A percentile compares a stretch with the other conserved stretches of the same genome.
Evolutionary conservation across 129 eudicot species (phyloP).

Genomic region (Helianthus tuberosus): DNA sequence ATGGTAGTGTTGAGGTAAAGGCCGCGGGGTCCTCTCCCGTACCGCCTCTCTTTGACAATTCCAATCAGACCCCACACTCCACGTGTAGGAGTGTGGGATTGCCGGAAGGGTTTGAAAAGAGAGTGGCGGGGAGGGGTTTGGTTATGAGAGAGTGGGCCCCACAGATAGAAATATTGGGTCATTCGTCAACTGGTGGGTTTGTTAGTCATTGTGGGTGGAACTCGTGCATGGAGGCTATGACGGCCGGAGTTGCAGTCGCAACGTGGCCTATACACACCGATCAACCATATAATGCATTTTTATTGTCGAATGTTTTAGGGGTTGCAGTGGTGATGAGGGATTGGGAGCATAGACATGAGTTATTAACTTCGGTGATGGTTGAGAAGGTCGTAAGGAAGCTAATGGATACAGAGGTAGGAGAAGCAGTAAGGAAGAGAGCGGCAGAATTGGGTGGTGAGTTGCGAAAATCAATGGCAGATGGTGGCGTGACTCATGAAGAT

Average conservation of each 20-base stretch:
- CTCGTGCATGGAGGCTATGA: conserved; percentile 56
- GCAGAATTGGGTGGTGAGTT: conserved; percentile 16
- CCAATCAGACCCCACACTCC: too few species aligned
- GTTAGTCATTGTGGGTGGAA: conserved; percentile 80
- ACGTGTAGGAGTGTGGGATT: background rate
- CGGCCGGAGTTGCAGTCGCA: conserved; percentile 47
- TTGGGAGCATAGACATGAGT: conserved; percentile 28
- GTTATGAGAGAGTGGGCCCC: conserved; percentile 70
- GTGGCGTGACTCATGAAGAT: conserved; percentile 10
- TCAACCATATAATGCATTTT: conserved; percentile 52
- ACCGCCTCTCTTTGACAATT: too few species aligned
- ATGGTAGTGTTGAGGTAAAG: background rate
- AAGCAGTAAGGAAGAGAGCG: conserved; percentile 11
- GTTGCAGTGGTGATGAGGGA: conserved; percentile 26
- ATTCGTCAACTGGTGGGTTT: conserved; percentile 57
- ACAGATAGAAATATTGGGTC: conserved; percentile 51
- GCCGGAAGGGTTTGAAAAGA: conserved; percentile 50
- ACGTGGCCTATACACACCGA: conserved; percentile 75
- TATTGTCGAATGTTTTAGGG: conserved; percentile 33
- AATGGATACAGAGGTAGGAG: conserved; percentile 17
- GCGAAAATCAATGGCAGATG: conserved; percentile 17
- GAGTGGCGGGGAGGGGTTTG: conserved; percentile 43
- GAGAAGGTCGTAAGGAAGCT: conserved; percentile 27
- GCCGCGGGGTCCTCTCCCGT: background rate
- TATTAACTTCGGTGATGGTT: conserved; percentile 8